Evolutionary conservation across 2,329 filamentous ascomycete genomes (phyloP).

Genomic region (Drechslerella dactyloides): DNA sequence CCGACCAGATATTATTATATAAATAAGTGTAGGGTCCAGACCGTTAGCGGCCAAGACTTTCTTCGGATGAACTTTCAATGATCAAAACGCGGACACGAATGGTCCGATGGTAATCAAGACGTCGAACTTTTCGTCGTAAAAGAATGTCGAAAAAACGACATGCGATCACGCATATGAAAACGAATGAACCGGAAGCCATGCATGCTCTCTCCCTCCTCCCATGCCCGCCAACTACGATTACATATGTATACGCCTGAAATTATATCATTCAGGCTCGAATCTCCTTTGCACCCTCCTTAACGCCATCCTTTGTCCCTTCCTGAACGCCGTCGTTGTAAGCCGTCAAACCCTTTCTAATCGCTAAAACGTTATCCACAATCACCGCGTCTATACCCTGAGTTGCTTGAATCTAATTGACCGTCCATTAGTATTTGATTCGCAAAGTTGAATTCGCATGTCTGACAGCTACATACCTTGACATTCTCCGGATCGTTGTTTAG

Average conservation of each 20-base stretch:
- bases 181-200: too few relatives aligned
- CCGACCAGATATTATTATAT: too few relatives aligned
- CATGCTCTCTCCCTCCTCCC: too few relatives aligned
- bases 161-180: too few relatives aligned
- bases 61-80: too few relatives aligned
- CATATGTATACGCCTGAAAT: neutral
- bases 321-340: slow-evolving; percentile 38
- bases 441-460: slow-evolving; percentile 18
- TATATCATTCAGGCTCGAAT: slow-evolving; percentile 25
- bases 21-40: too few relatives aligned
- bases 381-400: slow-evolving; percentile 96
- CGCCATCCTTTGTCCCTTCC: slow-evolving; percentile 30
- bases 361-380: slow-evolving; percentile 92
- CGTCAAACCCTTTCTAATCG: slow-evolving; percentile 88
- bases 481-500: slow-evolving; percentile 86
- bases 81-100: too few relatives aligned
- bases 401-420: slow-evolving; percentile 73
- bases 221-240: neutral
- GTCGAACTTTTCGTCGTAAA: too few relatives aligned
- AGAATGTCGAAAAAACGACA: too few relatives aligned
- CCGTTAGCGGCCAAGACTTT: too few relatives aligned
- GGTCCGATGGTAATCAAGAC: too few relatives aligned
- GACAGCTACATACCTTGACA: slow-evolving; percentile 71
- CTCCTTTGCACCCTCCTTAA: slow-evolving; percentile 45
- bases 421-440: slow-evolving; percentile 15